Conservation (phyloP, 2,329 filamentous ascomycete species). For the Fusarium sulawesiense region DNA sequence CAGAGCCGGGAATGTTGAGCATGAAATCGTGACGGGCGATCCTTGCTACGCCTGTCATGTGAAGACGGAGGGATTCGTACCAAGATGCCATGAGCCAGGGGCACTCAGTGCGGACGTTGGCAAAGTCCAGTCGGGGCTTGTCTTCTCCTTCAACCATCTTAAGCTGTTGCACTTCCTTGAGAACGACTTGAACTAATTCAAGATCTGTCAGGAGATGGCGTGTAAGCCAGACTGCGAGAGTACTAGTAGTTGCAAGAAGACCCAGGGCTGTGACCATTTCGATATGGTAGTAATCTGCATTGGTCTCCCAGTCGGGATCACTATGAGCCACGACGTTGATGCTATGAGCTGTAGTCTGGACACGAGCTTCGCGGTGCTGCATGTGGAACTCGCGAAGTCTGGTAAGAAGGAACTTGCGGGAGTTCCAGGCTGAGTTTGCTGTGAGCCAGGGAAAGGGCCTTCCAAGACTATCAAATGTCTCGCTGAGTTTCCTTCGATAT, state of each 20-base stretch:
- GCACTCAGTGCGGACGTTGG: conserved; percentile 42
- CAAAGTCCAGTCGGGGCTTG: conserved; percentile 35
- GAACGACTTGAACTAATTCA: conserved; percentile 36
- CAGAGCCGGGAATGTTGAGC: conserved; percentile 33
- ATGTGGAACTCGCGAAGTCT: conserved; percentile 45
- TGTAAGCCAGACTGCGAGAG: conserved; percentile 48
- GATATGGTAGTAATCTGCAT: conserved; percentile 49
- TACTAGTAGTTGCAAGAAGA: conserved; percentile 48
- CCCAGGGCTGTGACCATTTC: conserved; percentile 50
- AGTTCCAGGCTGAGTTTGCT: conserved; percentile 44
- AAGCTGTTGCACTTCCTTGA: conserved; percentile 41
- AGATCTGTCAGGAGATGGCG: conserved; percentile 44
- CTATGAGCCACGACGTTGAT: conserved; percentile 49
- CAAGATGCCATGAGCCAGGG: conserved; percentile 49
- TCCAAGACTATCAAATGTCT: conserved; percentile 47
- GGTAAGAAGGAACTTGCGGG: conserved; percentile 43
- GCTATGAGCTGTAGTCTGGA: conserved; percentile 44
- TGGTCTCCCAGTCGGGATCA: conserved; percentile 47
- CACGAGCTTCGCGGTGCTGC: conserved; percentile 40
- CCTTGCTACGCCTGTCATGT: conserved; percentile 49
- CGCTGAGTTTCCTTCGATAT: conserved; percentile 42
- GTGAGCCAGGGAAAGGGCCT: conserved; percentile 45
- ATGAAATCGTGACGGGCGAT: conserved; percentile 47
- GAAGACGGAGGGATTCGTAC: conserved; percentile 49
- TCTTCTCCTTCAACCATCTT: conserved; percentile 22